Evolutionary conservation across 2,329 filamentous ascomycete species (phyloP).

Genomic region (Diaporthe sp.): DNA sequence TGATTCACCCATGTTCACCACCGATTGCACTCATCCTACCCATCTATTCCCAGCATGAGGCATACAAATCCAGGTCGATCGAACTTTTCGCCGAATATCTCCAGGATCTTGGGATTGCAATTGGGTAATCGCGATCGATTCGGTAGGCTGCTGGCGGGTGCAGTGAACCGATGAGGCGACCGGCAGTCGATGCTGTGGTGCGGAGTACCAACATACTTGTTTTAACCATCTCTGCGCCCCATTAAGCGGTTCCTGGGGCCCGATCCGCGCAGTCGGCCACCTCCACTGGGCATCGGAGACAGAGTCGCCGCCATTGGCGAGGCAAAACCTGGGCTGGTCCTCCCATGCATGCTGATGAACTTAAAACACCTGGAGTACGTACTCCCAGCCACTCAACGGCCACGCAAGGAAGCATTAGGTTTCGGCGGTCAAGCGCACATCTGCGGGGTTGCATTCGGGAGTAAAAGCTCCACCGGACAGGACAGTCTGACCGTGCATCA

Average conservation of each 20-base stretch:
- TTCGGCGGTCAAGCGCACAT: background rate
- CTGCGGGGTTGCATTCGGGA: conserved; percentile 10
- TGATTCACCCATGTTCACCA: conserved; percentile 20
- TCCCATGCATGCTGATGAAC: conserved; percentile 1
- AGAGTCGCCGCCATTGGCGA: background rate
- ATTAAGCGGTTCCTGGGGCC: background rate
- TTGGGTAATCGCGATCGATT: background rate
- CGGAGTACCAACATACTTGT: conserved; percentile 20
- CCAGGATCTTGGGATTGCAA: background rate
- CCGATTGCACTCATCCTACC: conserved; percentile 7
- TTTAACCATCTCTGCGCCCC: conserved; percentile 14
- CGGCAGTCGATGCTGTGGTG: conserved; percentile 5
- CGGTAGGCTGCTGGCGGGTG: background rate
- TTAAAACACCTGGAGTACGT: background rate
- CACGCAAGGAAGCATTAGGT: background rate
- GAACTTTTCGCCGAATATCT: background rate
- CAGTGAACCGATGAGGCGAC: conserved; percentile 15
- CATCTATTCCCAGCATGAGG: background rate
- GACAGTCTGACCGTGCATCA: background rate
- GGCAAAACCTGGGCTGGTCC: background rate
- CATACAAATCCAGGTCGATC: conserved; percentile 3
- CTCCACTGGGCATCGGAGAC: background rate
- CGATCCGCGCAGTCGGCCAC: background rate
- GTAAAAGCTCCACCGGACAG: background rate
- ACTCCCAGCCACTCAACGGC: background rate